Base-by-base conservation (phyloP, 169 alveolate genomes). In the Cryptosporidium ryanae region DNA sequence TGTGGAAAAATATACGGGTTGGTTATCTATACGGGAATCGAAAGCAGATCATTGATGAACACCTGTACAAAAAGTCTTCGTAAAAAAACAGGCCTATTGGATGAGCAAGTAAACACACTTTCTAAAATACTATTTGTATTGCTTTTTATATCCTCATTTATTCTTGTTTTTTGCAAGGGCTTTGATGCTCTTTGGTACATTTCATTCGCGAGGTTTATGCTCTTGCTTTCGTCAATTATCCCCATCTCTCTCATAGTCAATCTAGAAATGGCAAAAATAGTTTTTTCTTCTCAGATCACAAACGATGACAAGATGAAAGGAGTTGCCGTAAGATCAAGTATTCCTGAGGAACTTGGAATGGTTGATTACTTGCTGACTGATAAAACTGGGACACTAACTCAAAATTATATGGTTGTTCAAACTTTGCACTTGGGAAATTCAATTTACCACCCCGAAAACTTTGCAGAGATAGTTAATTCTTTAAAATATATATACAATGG, bases 341-440 rank as follows among this genome's bases (percentile, higher is more conserved):
- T 96, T 48, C 98, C 99, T 12, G 99, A 98, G 95, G 99, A 98
- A 82, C 94, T 98, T 49, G 99, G 99, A 25, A 92, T 99, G 43
- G 94, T 98, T n/a, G 96, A 95, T 43, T 97, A 94, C 90, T 90
- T 98, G 32, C 92, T 98, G 57, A 92, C 99, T 5, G 99, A 98
- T 84, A 98, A 98, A 93, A 98, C 99, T 7, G 99, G 99, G 21
- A 98, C 99, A 12, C 91, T 98, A 66, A 98, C 99, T 21, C 95
- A 97, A 90, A 98, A 98, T 90, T 99, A 96, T 59, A 98, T 98
- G 99, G 92, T 94, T 1, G 94, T 96, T 61, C 95, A 96, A 66
- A 93, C 92, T 34, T 64, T 95, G 7, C 93, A 93, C 7, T 65
- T 93, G 46, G 91, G 91, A 8, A 43, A 52, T 54, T 59, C 82